phyloP scores from a whole-genome alignment of 2,329 filamentous ascomycete genomes.

The Fusarium sp. region DNA sequence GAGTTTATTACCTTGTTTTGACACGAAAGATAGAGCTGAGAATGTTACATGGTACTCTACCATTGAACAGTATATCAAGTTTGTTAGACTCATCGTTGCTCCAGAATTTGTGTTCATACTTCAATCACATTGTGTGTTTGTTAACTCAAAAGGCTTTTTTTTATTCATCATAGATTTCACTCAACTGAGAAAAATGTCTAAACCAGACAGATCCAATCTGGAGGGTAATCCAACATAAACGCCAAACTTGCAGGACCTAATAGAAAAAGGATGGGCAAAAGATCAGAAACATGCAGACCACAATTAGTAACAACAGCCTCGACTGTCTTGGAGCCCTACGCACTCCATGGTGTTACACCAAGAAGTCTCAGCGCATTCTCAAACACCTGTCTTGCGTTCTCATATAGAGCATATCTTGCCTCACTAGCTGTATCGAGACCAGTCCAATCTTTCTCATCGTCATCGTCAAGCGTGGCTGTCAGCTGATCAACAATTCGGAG shows the following conservation, averaged over 20 bases:
- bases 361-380: slow-evolving; percentile 51
- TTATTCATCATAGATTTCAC: neutral
- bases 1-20: too few species aligned
- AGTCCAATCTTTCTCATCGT: slow-evolving; percentile 48
- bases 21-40: too few species aligned
- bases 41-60: neutral
- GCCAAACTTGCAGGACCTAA: neutral
- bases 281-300: neutral
- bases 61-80: rapidly evolving
- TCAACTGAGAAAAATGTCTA: too few species aligned
- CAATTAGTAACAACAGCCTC: rapidly evolving
- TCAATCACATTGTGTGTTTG: rapidly evolving
- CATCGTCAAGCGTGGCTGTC: slow-evolving; percentile 59
- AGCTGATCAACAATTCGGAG: slow-evolving; percentile 26
- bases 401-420: slow-evolving; percentile 66
- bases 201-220: neutral
- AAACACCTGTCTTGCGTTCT: slow-evolving; percentile 49
- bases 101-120: too few species aligned
- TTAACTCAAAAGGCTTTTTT: rapidly evolving
- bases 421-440: slow-evolving; percentile 61
- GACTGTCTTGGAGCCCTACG: neutral
- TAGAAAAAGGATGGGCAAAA: rapidly evolving
- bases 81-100: too few species aligned
- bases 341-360: slow-evolving; percentile 39
- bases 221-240: rapidly evolving